Conservation (phyloP, 805 yeast species). For the Kregervanrija delftensis region DNA sequence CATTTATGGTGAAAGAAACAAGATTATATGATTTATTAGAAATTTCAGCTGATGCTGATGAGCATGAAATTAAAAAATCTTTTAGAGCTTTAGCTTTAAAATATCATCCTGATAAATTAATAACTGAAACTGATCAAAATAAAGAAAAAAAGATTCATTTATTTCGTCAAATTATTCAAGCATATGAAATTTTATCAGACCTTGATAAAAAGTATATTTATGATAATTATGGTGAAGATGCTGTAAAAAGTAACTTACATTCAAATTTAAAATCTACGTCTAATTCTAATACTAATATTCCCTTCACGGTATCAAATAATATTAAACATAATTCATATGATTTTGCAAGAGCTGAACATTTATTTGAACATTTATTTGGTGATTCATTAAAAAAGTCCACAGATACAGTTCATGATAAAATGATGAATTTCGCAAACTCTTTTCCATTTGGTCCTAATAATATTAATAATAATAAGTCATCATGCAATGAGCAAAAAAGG, state of each 20-base stretch:
- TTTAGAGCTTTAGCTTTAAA: constrained; percentile 74
- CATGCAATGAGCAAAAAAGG: neutral
- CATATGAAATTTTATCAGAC: constrained; percentile 58
- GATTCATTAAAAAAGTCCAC: too few species aligned
- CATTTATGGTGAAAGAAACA: constrained; percentile 62
- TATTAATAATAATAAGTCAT: neutral
- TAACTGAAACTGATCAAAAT: constrained; percentile 18
- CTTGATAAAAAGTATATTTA: constrained; percentile 38
- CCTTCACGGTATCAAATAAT: too few species aligned
- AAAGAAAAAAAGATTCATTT: constrained; percentile 33
- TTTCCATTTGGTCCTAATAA: neutral
- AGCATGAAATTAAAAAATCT: constrained; percentile 71
- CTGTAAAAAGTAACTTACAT: constrained; percentile 25
- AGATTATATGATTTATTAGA: constrained; percentile 67
- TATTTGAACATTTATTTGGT: too few species aligned
- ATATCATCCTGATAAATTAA: constrained; percentile 81
- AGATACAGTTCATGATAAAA: too few species aligned
- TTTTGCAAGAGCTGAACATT: too few species aligned
- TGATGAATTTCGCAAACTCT: too few species aligned
- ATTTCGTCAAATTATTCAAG: constrained; percentile 58
- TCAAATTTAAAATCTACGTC: neutral
- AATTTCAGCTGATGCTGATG: constrained; percentile 55
- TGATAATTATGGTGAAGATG: constrained; percentile 46
- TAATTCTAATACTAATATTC: too few species aligned
- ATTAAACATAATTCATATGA: too few species aligned